Evolutionary conservation across 1,284 basidiomycete genomes (phyloP).

Genomic region (Cerioporus squamosus): DNA sequence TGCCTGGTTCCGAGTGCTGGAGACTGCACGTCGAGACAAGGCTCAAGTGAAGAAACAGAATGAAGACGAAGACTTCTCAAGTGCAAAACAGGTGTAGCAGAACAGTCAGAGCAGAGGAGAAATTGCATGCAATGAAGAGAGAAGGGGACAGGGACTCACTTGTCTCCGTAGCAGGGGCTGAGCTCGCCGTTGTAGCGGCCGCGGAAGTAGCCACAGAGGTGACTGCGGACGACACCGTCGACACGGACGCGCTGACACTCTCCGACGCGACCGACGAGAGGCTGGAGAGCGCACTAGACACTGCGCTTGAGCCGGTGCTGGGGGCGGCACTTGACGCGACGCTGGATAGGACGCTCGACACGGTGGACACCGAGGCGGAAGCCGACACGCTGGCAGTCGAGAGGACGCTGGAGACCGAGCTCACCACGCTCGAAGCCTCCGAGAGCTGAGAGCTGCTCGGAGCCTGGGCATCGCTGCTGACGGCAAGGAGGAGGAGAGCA

Average conservation of each 20-base stretch:
- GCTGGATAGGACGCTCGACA: conserved; percentile 1
- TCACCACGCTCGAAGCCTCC: conserved; percentile 1
- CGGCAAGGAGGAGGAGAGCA: conserved; percentile 20
- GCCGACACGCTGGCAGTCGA: neutral
- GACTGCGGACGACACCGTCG: neutral
- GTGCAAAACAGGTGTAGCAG: too few relatives aligned
- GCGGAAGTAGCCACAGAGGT: conserved; percentile 3
- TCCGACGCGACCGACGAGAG: neutral
- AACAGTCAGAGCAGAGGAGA: too few relatives aligned
- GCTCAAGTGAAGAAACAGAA: too few relatives aligned
- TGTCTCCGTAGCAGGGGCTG: neutral
- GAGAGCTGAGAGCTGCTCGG: neutral
- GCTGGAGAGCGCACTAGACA: neutral
- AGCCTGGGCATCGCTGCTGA: conserved; percentile 10
- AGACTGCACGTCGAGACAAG: too few relatives aligned
- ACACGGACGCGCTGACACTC: neutral
- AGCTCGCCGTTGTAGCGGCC: conserved; percentile 1
- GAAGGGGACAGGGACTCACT: neutral
- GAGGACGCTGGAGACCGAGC: neutral
- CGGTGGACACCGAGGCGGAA: neutral
- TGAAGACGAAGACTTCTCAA: too few relatives aligned
- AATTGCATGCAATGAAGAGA: too few relatives aligned
- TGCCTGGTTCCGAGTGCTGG: too few relatives aligned
- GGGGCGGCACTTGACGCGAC: neutral
- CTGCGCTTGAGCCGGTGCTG: neutral